Evolutionary conservation across 192 early-diverging fungal species (phyloP).

Genomic region (Haplosporangium gracile): DNA sequence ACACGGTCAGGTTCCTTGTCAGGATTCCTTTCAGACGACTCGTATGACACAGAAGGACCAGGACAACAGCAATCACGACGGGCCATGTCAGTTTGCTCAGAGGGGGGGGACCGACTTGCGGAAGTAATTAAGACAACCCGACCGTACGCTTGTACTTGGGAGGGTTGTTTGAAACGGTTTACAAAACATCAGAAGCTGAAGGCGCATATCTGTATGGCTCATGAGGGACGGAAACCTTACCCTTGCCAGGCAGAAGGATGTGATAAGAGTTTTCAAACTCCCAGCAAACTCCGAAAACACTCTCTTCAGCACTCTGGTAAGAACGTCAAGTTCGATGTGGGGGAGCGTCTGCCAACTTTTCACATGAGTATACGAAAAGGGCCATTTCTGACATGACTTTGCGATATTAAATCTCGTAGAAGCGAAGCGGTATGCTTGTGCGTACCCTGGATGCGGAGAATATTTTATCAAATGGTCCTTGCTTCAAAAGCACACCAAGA

Average conservation of each 20-base stretch:
- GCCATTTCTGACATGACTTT: slow-evolving; percentile 6
- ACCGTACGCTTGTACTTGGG: slow-evolving; percentile 54
- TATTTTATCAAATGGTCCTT: slow-evolving; percentile 56
- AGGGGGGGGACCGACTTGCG: slow-evolving; percentile 17
- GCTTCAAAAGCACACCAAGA: slow-evolving; percentile 48
- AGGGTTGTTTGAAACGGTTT: slow-evolving; percentile 53
- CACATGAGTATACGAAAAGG: too few relatives aligned
- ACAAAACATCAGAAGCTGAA: slow-evolving; percentile 55
- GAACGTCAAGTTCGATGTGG: neutral
- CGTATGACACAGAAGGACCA: neutral
- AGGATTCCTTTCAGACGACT: neutral
- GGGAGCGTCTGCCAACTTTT: too few relatives aligned
- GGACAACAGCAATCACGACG: neutral
- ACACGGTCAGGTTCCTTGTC: neutral
- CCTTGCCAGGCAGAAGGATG: slow-evolving; percentile 55
- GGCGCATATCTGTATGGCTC: slow-evolving; percentile 54
- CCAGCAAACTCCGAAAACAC: slow-evolving; percentile 56
- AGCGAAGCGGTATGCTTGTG: slow-evolving; percentile 52
- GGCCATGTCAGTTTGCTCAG: neutral
- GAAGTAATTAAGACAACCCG: slow-evolving; percentile 25
- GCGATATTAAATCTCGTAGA: slow-evolving; percentile 13
- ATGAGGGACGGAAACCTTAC: slow-evolving; percentile 56
- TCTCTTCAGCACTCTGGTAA: slow-evolving; percentile 44
- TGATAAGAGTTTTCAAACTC: slow-evolving; percentile 51
- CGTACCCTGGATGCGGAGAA: slow-evolving; percentile 38